Base-by-base conservation (phyloP, 257 asterid genomes). In the Nicotiana knightiana region DNA sequence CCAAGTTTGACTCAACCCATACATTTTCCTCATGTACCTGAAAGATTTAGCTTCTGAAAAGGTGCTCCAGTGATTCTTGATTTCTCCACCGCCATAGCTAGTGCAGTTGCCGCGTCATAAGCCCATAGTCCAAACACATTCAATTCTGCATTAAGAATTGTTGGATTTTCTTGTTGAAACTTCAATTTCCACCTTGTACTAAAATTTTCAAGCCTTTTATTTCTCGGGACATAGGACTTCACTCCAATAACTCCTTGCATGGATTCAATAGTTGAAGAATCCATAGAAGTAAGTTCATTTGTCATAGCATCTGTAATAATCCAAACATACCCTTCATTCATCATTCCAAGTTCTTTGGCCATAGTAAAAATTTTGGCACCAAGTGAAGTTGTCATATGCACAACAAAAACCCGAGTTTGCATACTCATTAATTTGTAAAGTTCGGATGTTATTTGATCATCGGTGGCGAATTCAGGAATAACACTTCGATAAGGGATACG, bases 231-330 rank as follows among this genome's bases (percentile, higher is more conserved):
- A 81, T 85, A 46, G 33, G 95, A 88, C 62, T 62, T 85, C 35
- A 92, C 85, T 1, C 97, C 94, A 9, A 90, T 78, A 8, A 92
- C 92, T 55, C 94, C 94, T 61, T 81, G 81, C 94, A 92, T 91
- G 2, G 93, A 85, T 57, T 84, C 88, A 26, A 86, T 35, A 12
- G 83, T 82, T 2, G 82, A 58, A 66, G 70, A 68, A 66, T 86
- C 87, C 3, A 88, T 9, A 2, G 82, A 83, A 37, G 21, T 63
- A 67, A 91, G 43, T 37, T 46, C 85, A 33, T 84, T 35, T 2
- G 87, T 9, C 68, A 92, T 77, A 3, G 90, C 87, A 85, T 87
- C 92, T 1, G 91, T 89, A 12, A 82, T 32, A n/a, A 90, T 89
- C 94, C 93, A 90, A 0, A 30, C 92, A 82, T 84, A 90, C 3